These are phyloP conservation scores for Sugiyamaella marilandica DNA, from an alignment of 805 yeast species.

Conservation along the genomic window DNA sequence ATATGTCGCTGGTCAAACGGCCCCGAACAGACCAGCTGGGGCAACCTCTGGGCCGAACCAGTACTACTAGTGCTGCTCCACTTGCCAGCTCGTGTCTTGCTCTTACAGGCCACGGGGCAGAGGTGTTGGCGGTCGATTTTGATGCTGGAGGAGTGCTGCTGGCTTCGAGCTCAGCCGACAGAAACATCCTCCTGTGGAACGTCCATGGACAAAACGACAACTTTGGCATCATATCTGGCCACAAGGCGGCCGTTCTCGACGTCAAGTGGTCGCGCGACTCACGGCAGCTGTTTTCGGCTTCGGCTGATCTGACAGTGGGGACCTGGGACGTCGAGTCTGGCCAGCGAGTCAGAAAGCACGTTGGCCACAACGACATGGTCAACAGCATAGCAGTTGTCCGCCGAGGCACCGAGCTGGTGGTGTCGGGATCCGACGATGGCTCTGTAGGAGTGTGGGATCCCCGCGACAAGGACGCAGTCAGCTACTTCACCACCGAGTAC, in stretches of 20 bases:
- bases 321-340: conserved; percentile 62
- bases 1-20: conserved; percentile 17
- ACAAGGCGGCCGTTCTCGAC: conserved; percentile 61
- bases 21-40: conserved; percentile 7
- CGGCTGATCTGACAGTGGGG: conserved; percentile 60
- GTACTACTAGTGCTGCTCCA: background rate
- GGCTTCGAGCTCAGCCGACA: conserved; percentile 62
- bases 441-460: conserved; percentile 58
- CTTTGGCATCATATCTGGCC: conserved; percentile 48
- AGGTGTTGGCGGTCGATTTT: conserved; percentile 51
- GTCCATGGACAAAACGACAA: conserved; percentile 38
- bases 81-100: conserved; percentile 8
- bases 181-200: conserved; percentile 39
- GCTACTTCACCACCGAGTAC: conserved; percentile 39
- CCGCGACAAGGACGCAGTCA: conserved; percentile 45
- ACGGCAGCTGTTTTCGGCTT: conserved; percentile 41
- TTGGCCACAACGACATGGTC: conserved; percentile 49
- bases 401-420: conserved; percentile 32
- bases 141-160: conserved; percentile 44
- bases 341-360: conserved; percentile 46
- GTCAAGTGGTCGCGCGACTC: conserved; percentile 51
- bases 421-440: conserved; percentile 68
- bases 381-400: conserved; percentile 47
- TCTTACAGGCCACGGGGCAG: conserved; percentile 25
- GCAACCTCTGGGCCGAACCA: background rate